Base-by-base conservation (phyloP, 2,329 filamentous ascomycete genomes). In the Fusarium chuoi region DNA sequence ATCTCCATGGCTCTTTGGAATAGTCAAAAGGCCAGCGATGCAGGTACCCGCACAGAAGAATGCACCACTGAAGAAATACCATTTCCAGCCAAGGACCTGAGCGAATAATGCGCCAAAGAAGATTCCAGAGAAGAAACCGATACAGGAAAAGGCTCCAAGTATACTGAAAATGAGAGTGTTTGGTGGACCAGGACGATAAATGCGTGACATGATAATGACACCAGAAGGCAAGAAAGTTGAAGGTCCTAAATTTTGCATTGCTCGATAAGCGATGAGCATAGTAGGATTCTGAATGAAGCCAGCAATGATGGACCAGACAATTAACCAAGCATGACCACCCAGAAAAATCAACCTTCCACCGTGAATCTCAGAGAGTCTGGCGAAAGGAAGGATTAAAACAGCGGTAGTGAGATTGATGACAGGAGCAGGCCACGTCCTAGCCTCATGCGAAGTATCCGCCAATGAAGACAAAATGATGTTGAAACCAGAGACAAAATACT, bases 401-500 rank as follows among this genome's bases (percentile, higher is more conserved):
- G 87, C 88, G 0, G 88, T 84, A 1, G 87, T 84, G 71, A 92
- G 78, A 17, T 92, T 91, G 46, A 90, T 88, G 49, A 90, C 87
- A 76, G 84, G 91, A 80, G 83, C 90, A 75, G 83, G 93, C 93
- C 89, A 94, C 81, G 84, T 94, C 81, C 79, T 88, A 75, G 78
- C 90, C 46, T 78, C 86, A 78, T 81, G 86, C 0, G 93, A 89
- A 3, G 89, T 86, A 17, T 81, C 78, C 17, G 89, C 85, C 7
- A 96, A 81, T 0, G 89, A 89, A 2, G 94, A 93, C 0, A 95
- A 82, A 33, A 96, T 88, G 73, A 93, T 92, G 67, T 88, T 89
- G 80, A 95, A 96, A 38, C 94, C 94, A 52, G 91, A 93, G 57
- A 96, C 88, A 78, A 92, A 93, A 81, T 92, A 95, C 83, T 95